phyloP scores from a whole-genome alignment of 2,329 filamentous ascomycete species.

The Metarhizium anisopliae region DNA sequence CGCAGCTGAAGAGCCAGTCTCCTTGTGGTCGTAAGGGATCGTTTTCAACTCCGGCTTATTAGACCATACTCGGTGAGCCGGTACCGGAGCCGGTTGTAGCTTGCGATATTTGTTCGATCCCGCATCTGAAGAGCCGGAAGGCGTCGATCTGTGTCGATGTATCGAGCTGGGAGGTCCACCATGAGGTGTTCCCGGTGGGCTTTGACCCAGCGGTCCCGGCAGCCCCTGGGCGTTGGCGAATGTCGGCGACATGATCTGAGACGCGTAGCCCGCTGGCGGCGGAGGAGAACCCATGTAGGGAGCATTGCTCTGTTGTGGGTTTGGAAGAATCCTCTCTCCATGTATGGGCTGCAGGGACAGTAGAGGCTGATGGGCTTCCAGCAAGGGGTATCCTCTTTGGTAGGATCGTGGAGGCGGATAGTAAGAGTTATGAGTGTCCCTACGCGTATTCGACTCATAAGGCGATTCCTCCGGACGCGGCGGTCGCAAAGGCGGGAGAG shows the following conservation, averaged over 20 bases:
- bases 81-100: conserved; percentile 48
- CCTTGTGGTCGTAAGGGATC: conserved; percentile 51
- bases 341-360: conserved; percentile 20
- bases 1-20: conserved; percentile 45
- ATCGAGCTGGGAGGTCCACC: conserved; percentile 18
- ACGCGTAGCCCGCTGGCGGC: conserved; percentile 18
- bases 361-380: conserved; percentile 18
- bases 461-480: conserved; percentile 25
- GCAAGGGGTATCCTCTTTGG: conserved; percentile 18
- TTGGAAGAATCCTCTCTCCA: conserved; percentile 25
- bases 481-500: conserved; percentile 29
- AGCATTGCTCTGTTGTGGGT: conserved; percentile 19
- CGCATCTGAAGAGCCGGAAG: conserved; percentile 28
- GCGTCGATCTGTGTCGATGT: conserved; percentile 28
- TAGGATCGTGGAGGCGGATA: conserved; percentile 23
- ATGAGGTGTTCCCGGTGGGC: conserved; percentile 25
- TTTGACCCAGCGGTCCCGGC: conserved; percentile 22
- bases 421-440: conserved; percentile 19
- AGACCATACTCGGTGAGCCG: conserved; percentile 38
- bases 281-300: conserved; percentile 27
- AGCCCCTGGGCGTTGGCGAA: conserved; percentile 23
- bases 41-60: conserved; percentile 47
- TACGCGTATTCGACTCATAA: conserved; percentile 23
- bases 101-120: conserved; percentile 42
- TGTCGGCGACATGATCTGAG: conserved; percentile 27